Percentiles rank a stretch among this genome's conserved stretches.
Conservation (phyloP, 345 rosid genomes). For the Populus ilicifolia region DNA sequence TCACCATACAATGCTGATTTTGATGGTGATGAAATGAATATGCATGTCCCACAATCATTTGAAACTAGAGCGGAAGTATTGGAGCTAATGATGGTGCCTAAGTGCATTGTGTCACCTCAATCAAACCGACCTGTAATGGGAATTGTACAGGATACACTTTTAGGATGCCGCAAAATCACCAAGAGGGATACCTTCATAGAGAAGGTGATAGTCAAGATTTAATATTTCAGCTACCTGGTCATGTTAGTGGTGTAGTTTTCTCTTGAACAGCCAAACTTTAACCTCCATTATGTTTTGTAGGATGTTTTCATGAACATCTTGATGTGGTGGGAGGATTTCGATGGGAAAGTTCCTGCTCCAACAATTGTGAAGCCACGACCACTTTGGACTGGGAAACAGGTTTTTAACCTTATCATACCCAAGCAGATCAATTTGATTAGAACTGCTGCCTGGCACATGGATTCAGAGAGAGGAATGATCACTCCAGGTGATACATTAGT, state of each 20-base stretch:
- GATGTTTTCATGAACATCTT: slow-evolving; percentile 94
- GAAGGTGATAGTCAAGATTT: slow-evolving; percentile 50
- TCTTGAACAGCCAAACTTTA: neutral
- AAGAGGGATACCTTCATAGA: slow-evolving; percentile 98
- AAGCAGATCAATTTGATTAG: slow-evolving; percentile 92
- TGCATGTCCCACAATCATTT: slow-evolving; percentile 96
- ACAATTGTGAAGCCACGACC: slow-evolving; percentile 91
- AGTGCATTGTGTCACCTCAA: slow-evolving; percentile 96
- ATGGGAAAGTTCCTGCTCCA: slow-evolving; percentile 96
- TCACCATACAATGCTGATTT: slow-evolving; percentile 99
- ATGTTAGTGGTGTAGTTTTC: neutral
- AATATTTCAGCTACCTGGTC: neutral
- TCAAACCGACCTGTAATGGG: slow-evolving; percentile 99
- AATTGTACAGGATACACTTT: slow-evolving; percentile 92
- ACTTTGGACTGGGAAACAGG: slow-evolving; percentile 99
- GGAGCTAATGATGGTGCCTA: slow-evolving; percentile 99
- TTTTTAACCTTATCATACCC: slow-evolving; percentile 93
- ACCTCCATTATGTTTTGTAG: slow-evolving; percentile 32
- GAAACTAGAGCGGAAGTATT: slow-evolving; percentile 96
- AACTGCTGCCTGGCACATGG: slow-evolving; percentile 88
- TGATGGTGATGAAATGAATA: slow-evolving; percentile 99
- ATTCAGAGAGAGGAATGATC: slow-evolving; percentile 66
- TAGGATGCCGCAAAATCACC: slow-evolving; percentile 96
- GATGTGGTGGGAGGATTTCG: slow-evolving; percentile 99
- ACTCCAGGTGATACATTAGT: slow-evolving; percentile 94